Evolutionary conservation across 495 filamentous ascomycete genomes (phyloP).

Genomic region (Durotheca rogersii): DNA sequence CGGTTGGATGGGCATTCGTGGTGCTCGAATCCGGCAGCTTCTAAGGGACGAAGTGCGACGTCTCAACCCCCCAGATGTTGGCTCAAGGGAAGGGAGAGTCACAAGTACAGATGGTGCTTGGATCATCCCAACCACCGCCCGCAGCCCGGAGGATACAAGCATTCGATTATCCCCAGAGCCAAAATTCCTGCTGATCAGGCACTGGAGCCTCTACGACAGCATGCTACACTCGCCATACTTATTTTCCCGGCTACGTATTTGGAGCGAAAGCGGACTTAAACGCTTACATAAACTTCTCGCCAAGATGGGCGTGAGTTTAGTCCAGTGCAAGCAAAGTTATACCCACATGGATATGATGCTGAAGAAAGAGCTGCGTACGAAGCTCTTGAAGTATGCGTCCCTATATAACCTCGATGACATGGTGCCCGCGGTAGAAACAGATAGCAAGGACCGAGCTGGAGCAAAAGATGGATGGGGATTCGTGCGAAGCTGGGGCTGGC

Average conservation of each 20-base stretch:
- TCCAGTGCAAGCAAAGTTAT: constrained; percentile 92
- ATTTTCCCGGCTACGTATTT: constrained; percentile 88
- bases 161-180: constrained; percentile 94
- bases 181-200: constrained; percentile 86
- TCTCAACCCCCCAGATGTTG: constrained; percentile 78
- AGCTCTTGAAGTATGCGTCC: constrained; percentile 84
- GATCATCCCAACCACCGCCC: constrained; percentile 83
- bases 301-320: constrained; percentile 95
- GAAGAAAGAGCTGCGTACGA: constrained; percentile 81
- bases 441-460: constrained; percentile 56
- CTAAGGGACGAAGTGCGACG: constrained; percentile 92
- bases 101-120: constrained; percentile 61
- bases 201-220: constrained; percentile 97
- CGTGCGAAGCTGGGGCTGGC: constrained; percentile 96
- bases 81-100: constrained; percentile 13
- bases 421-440: constrained; percentile 67
- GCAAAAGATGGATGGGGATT: constrained; percentile 92
- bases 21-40: constrained; percentile 79
- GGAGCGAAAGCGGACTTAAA: constrained; percentile 86
- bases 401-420: constrained; percentile 90
- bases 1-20: constrained; percentile 80
- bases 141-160: constrained; percentile 84
- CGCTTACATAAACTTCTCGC: constrained; percentile 93
- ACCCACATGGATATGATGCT: constrained; percentile 98
- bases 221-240: constrained; percentile 98